Conservation (phyloP, 306 rosid species). For the Vigna mungo region DNA sequence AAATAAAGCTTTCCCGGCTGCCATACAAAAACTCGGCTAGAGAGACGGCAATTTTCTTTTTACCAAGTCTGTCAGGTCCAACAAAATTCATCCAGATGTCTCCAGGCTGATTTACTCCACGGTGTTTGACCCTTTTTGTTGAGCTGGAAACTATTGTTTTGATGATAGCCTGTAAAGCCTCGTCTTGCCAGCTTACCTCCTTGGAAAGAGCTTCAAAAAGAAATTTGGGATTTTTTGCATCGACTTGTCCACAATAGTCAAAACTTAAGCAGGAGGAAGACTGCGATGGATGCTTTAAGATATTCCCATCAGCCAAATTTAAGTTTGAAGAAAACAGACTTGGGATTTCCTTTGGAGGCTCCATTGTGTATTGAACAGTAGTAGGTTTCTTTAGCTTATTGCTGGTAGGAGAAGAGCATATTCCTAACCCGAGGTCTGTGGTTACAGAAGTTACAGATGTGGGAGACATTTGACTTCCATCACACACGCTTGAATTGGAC, state of each 20-base stretch:
- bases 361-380: constrained; percentile 43
- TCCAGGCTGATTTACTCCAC: constrained; percentile 54
- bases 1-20: constrained; percentile 62
- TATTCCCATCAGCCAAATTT: constrained; percentile 57
- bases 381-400: constrained; percentile 52
- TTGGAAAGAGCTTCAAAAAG: constrained; percentile 67
- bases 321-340: constrained; percentile 55
- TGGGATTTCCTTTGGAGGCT: constrained; percentile 52
- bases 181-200: constrained; percentile 81
- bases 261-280: constrained; percentile 70
- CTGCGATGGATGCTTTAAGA: constrained; percentile 50
- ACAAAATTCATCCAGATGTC: constrained; percentile 80
- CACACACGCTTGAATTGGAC: constrained; percentile 74
- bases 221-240: constrained; percentile 63
- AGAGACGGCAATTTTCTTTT: constrained; percentile 71
- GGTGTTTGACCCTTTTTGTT: constrained; percentile 49
- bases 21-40: constrained; percentile 77
- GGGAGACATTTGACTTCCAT: constrained; percentile 73
- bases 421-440: constrained; percentile 86
- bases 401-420: constrained; percentile 61
- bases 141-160: constrained; percentile 57
- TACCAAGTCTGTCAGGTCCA: constrained; percentile 83
- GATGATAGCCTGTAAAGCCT: constrained; percentile 67
- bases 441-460: constrained; percentile 83
- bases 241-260: constrained; percentile 57